Conservation (phyloP, 164 flowering plant genomes). For the Annona squamosa region DNA sequence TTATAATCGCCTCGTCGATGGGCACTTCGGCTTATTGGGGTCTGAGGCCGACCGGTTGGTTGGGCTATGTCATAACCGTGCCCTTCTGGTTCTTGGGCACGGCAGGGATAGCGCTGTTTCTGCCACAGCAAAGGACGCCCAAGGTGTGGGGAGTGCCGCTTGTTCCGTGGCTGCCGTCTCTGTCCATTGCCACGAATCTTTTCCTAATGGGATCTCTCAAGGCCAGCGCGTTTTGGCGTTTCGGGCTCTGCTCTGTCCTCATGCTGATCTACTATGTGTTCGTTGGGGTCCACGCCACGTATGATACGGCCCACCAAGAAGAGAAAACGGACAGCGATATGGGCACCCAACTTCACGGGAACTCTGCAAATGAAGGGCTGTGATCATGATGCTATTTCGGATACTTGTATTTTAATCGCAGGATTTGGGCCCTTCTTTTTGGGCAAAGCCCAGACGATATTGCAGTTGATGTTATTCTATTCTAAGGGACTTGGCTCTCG, state of each 20-base stretch:
- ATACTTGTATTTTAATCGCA: background rate
- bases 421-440: background rate
- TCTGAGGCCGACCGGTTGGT: constrained; percentile 37
- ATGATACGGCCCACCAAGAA: constrained; percentile 55
- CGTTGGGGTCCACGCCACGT: constrained; percentile 76
- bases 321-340: background rate
- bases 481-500: too few species aligned
- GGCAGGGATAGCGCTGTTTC: constrained; percentile 33
- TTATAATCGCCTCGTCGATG: constrained; percentile 48
- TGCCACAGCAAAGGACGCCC: constrained; percentile 41
- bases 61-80: constrained; percentile 40
- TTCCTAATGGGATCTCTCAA: constrained; percentile 81
- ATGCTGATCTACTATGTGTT: constrained; percentile 67
- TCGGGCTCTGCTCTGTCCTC: constrained; percentile 52
- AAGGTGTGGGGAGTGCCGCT: constrained; percentile 77
- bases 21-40: constrained; percentile 43
- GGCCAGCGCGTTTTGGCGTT: constrained; percentile 48
- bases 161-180: constrained; percentile 80
- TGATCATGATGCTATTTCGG: background rate
- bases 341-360: background rate
- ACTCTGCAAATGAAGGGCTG: background rate
- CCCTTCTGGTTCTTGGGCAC: constrained; percentile 57
- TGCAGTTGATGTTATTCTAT: too few species aligned
- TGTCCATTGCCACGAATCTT: constrained; percentile 66
- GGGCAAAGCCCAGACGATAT: too few species aligned